Evolutionary conservation across 2,329 filamentous ascomycete genomes (phyloP).

Genomic region (Ophiostoma tasmaniense): DNA sequence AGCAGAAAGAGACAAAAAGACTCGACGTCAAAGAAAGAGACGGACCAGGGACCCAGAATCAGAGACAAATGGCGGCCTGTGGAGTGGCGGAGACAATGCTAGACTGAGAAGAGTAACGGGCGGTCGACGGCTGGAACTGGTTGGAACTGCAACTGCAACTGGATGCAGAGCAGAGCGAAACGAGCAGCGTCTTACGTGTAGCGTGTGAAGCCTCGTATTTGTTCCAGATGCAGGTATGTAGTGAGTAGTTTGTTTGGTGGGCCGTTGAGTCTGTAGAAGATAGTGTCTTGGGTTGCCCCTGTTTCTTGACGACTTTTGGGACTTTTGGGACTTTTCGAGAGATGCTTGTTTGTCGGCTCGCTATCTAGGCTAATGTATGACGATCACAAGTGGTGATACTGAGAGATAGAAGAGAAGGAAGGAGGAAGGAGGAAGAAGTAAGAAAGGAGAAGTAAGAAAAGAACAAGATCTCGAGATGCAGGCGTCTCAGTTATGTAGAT

Average conservation of each 20-base stretch:
- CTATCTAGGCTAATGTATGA: neutral
- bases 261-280: neutral
- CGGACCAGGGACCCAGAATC: neutral
- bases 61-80: constrained; percentile 11
- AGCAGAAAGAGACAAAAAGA: neutral
- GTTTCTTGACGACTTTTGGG: neutral
- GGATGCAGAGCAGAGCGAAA: neutral
- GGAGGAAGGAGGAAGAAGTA: neutral
- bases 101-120: neutral
- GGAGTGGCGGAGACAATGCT: constrained; percentile 6
- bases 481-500: neutral
- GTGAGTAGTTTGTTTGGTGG: constrained; percentile 1
- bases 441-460: too few species aligned
- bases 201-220: neutral
- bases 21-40: constrained; percentile 1
- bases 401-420: neutral
- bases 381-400: neutral
- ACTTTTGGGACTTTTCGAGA: neutral
- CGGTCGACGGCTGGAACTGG: neutral
- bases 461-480: neutral
- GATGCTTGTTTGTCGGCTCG: neutral
- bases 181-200: constrained; percentile 1
- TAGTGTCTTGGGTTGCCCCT: neutral
- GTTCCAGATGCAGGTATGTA: neutral
- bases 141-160: neutral